These are phyloP conservation scores for Solanum gracilifrons DNA, from an alignment of 257 asterid genomes.

Conservation along the genomic window DNA sequence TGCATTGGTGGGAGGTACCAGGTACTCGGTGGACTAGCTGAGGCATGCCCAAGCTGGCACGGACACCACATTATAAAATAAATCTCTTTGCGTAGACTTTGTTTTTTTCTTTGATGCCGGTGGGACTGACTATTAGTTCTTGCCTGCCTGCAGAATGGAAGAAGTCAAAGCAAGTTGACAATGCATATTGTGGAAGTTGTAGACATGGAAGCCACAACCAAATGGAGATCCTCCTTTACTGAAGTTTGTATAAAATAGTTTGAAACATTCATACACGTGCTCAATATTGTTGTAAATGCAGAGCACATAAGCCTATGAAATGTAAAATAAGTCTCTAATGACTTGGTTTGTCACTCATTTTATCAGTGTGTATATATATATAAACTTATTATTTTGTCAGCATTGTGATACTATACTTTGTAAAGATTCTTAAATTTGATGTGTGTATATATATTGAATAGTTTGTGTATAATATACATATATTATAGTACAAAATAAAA, in stretches of 20 bases:
- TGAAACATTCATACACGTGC: background rate
- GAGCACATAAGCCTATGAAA: background rate
- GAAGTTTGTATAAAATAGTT: background rate
- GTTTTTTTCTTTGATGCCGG: background rate
- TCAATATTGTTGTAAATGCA: background rate
- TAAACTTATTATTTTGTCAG: background rate
- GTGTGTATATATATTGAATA: background rate
- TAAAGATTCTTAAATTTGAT: background rate
- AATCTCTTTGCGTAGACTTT: background rate
- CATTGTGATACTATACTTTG: background rate
- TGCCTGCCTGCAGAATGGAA: conserved; percentile 32
- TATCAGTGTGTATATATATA: background rate
- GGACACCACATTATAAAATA: background rate
- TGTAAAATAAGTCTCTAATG: background rate
- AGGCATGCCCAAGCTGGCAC: background rate
- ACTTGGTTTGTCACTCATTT: background rate
- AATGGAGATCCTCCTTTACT: background rate
- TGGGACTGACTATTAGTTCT: background rate
- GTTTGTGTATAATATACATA: background rate
- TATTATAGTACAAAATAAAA: background rate
- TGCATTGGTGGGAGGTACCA: background rate
- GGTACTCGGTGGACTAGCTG: background rate
- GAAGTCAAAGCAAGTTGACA: conserved; percentile 19
- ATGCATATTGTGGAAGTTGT: conserved; percentile 2
- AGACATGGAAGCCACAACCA: conserved; percentile 32